These are phyloP conservation scores for Trichosanthes cucumerina DNA, from an alignment of 306 rosid genomes.

Conservation along the genomic window DNA sequence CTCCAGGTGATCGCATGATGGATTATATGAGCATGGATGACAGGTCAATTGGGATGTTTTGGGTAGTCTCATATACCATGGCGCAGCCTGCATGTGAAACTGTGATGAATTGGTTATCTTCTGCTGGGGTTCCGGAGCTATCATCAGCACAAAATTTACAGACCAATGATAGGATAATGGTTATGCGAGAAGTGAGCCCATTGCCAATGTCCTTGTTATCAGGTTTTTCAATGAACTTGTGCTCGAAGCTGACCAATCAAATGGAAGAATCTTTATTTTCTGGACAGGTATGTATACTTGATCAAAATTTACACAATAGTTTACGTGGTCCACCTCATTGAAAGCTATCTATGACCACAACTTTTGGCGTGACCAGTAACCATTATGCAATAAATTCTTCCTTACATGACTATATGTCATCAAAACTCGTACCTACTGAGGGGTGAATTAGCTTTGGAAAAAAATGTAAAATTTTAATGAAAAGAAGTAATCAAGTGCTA, in stretches of 20 bases:
- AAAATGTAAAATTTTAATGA: not conserved
- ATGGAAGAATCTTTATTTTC: constrained; percentile 86
- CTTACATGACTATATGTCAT: not conserved
- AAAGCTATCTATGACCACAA: not conserved
- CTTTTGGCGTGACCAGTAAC: not conserved
- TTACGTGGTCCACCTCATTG: not conserved
- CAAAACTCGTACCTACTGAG: not conserved
- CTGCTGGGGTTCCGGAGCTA: constrained; percentile 62
- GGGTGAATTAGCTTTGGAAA: not conserved
- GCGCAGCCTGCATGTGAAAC: constrained; percentile 96
- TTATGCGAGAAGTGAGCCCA: constrained; percentile 87
- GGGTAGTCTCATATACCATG: constrained; percentile 99
- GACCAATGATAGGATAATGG: constrained; percentile 55
- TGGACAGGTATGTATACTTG: constrained; percentile 27
- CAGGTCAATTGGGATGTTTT: constrained; percentile 95
- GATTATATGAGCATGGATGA: constrained; percentile 99
- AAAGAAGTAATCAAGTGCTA: not conserved
- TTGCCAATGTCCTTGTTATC: constrained; percentile 87
- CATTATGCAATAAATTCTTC: not conserved
- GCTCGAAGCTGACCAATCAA: constrained; percentile 72
- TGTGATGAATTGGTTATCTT: constrained; percentile 68
- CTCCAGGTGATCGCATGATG: constrained; percentile 81
- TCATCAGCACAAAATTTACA: constrained; percentile 56
- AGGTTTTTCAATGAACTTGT: constrained; percentile 89
- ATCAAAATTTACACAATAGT: not conserved